Evolutionary conservation across 2,329 filamentous ascomycete species (phyloP).

Genomic region (Aplosporella prunicola): DNA sequence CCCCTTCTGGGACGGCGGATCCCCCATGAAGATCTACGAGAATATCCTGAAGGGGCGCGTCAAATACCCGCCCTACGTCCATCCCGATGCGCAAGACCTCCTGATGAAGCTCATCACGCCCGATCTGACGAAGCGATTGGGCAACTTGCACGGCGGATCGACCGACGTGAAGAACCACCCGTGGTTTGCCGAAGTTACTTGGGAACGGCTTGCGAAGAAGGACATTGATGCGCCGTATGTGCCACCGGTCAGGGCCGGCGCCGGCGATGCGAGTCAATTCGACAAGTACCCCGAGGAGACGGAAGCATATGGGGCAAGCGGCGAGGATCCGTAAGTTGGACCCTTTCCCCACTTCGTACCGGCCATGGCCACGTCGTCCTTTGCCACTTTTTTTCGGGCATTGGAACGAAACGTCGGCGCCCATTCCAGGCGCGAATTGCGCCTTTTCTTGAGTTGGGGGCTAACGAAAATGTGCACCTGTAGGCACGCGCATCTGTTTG

Average conservation of each 20-base stretch:
- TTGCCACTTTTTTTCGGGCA: conserved; percentile 5
- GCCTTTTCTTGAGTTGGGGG: too few relatives aligned
- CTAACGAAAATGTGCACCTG: too few relatives aligned
- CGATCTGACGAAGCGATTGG: conserved; percentile 88
- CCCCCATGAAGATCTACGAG: conserved; percentile 98
- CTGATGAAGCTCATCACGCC: conserved; percentile 87
- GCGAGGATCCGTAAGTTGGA: conserved; percentile 72
- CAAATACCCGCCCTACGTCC: conserved; percentile 94
- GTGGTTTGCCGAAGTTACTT: conserved; percentile 97
- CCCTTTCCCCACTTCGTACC: background rate
- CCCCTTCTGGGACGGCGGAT: conserved; percentile 96
- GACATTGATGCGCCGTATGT: conserved; percentile 98
- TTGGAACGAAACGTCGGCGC: too few relatives aligned
- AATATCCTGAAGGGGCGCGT: conserved; percentile 94
- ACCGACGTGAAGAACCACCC: conserved; percentile 90
- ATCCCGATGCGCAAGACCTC: conserved; percentile 86
- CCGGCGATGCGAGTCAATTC: conserved; percentile 93
- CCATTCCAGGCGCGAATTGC: too few relatives aligned
- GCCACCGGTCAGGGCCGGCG: conserved; percentile 85
- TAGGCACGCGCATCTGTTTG: too few relatives aligned
- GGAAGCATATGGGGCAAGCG: conserved; percentile 74
- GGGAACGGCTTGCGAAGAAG: conserved; percentile 87
- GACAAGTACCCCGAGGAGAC: conserved; percentile 97
- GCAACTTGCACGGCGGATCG: conserved; percentile 84
- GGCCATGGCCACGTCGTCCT: conserved; percentile 3